phyloP scores from a whole-genome alignment of 495 filamentous ascomycete species.

The Penicillium soppii region DNA sequence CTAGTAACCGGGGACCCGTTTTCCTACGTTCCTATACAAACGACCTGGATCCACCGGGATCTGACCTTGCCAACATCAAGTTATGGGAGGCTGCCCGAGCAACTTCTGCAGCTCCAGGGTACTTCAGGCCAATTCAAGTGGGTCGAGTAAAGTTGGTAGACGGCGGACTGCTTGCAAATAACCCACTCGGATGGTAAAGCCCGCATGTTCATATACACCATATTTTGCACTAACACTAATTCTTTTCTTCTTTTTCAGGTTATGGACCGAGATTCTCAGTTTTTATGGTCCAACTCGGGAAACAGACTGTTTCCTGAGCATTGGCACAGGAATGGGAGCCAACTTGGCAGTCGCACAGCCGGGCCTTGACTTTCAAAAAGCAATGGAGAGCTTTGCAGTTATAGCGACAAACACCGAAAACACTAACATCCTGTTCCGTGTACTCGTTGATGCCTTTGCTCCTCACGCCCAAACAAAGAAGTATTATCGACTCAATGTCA shows the following conservation, averaged over 20 bases:
- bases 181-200: slow-evolving; percentile 14
- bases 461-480: background rate
- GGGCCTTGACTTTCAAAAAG: slow-evolving; percentile 1
- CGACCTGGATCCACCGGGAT: background rate
- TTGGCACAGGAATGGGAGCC: slow-evolving; percentile 11
- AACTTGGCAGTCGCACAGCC: slow-evolving; percentile 5
- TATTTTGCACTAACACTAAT: slow-evolving; percentile 3
- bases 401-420: slow-evolving; percentile 6
- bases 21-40: slow-evolving; percentile 12
- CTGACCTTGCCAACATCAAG: slow-evolving; percentile 14
- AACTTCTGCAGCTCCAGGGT: slow-evolving; percentile 39
- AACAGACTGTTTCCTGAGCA: slow-evolving; percentile 15
- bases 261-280: slow-evolving; percentile 14
- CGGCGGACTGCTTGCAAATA: slow-evolving; percentile 20
- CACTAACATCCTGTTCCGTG: slow-evolving; percentile 11
- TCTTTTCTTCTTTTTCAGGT: slow-evolving; percentile 11
- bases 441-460: slow-evolving; percentile 9
- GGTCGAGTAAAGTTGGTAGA: slow-evolving; percentile 15
- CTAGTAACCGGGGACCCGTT: slow-evolving; percentile 8
- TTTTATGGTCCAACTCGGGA: slow-evolving; percentile 7
- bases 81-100: slow-evolving; percentile 43
- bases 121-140: slow-evolving; percentile 35
- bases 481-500: slow-evolving; percentile 13
- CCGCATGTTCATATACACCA: background rate
- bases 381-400: background rate